Percentiles rank a stretch among this genome's conserved stretches.
phyloP scores from a whole-genome alignment of 163 green algal species.

The Coccomyxa subellipsoidea region DNA sequence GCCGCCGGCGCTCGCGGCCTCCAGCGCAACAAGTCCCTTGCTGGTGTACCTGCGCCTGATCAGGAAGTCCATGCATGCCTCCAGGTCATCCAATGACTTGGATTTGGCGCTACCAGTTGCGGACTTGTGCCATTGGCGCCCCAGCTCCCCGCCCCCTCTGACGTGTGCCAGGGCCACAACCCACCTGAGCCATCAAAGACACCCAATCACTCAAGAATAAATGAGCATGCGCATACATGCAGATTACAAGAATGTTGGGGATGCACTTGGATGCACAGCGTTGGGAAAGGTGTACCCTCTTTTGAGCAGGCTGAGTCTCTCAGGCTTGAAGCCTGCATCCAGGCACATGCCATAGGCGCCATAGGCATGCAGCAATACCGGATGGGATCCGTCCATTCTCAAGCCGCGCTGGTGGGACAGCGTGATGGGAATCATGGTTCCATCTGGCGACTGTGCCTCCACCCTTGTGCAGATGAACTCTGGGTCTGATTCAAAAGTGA shows the following conservation, averaged over 20 bases:
- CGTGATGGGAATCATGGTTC: not conserved
- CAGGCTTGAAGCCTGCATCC: constrained; percentile 43
- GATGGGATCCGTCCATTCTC: not conserved
- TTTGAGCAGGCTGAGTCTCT: constrained; percentile 50
- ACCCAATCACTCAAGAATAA: too few species aligned
- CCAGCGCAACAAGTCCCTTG: constrained; percentile 66
- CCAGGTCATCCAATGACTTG: constrained; percentile 96
- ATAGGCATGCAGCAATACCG: constrained; percentile 63
- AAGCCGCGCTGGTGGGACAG: not conserved
- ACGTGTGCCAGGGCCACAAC: constrained; percentile 72
- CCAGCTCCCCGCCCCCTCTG: constrained; percentile 54
- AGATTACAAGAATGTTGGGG: too few species aligned
- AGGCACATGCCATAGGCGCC: constrained; percentile 66
- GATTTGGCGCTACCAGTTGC: constrained; percentile 89
- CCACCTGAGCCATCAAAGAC: constrained; percentile 45
- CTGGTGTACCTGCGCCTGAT: constrained; percentile 41
- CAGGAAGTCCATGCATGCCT: constrained; percentile 61
- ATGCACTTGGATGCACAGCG: too few species aligned
- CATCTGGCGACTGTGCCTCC: not conserved
- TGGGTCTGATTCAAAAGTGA: not conserved
- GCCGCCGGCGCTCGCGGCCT: constrained; percentile 67
- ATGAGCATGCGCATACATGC: too few species aligned
- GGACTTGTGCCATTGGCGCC: constrained; percentile 64
- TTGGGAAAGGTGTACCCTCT: too few species aligned
- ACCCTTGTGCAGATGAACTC: not conserved